Evolutionary conservation across 2,329 filamentous ascomycete species (phyloP), one percentile per base, ranked within the genome.

Genomic region (Colletotrichum cereale): DNA sequence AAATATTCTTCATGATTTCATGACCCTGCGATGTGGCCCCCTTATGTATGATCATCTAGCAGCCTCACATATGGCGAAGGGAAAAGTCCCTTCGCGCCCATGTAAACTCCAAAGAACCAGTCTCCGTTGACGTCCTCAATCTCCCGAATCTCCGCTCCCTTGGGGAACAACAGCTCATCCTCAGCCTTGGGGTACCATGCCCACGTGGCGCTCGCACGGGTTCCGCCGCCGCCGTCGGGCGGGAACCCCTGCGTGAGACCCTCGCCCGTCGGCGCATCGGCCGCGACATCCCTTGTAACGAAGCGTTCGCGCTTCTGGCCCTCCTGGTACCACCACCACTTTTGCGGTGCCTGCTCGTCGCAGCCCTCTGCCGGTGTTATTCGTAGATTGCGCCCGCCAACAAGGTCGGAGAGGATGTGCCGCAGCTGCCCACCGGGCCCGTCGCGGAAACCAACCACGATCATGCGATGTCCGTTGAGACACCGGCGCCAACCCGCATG

Each of bases 91-190:
- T 89, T 91, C 31, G 83, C 84, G 0, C 94, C 95, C 82, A 94
- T 95, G 84, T 97, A 98, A 36, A 90, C 90, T 0, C 96, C 96
- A 83, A 92, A 92, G 77, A 88, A 95, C 95, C 95, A 98, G 79
- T 97, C 95, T 24, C 92, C 93, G 79, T 97, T 97, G 58, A 97
- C 90, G 80, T 96, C 93, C 79, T 96, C 92, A 47, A 92, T 90
- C 83, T 98, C 96, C 8, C 87, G 87, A 18, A 98, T 88, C 80
- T 96, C 93, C 0, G 95, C 95, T 12, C 93, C 91, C 62, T 90
- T 91, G 0, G 96, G 96, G 76, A 98, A 98, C 73, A 91, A 81
- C 50, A 98, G 82, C 82, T 98, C 96, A 78, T 97, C 93, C 26
- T 84, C 85, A 1, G 88, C 88, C 0, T 72, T 72, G 0, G 94